phyloP scores from a whole-genome alignment of 2,329 filamentous ascomycete genomes.

The Rachicladosporium sp. region DNA sequence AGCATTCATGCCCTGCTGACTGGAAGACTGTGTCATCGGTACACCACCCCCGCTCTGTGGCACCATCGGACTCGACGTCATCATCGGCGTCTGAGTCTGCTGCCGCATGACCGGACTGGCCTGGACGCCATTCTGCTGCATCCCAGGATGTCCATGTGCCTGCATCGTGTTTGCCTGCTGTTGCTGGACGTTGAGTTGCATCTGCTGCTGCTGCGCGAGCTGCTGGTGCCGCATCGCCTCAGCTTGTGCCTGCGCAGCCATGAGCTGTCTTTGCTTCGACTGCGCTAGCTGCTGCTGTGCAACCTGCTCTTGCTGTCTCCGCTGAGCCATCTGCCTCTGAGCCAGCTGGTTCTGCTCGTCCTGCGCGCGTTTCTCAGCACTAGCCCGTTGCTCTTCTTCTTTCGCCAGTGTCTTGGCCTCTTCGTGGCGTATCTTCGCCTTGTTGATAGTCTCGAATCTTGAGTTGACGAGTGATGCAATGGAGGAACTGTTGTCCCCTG shows the following conservation, averaged over 20 bases:
- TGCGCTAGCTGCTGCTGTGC: conserved; percentile 16
- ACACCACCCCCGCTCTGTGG: conserved; percentile 26
- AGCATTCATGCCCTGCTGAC: conserved; percentile 40
- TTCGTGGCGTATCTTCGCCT: conserved; percentile 49
- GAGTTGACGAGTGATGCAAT: conserved; percentile 71
- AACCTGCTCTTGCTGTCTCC: conserved; percentile 28
- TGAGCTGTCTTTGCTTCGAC: conserved; percentile 20
- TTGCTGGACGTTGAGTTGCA: conserved; percentile 19
- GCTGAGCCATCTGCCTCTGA: conserved; percentile 33
- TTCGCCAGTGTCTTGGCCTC: conserved; percentile 47
- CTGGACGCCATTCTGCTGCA: conserved; percentile 25
- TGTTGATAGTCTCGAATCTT: conserved; percentile 79
- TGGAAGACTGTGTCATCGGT: conserved; percentile 48
- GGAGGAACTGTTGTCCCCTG: conserved; percentile 60
- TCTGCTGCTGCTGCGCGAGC: conserved; percentile 8
- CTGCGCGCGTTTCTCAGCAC: conserved; percentile 20
- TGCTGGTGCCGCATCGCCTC: conserved; percentile 5
- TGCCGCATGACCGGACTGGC: conserved; percentile 50
- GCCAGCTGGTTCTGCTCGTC: conserved; percentile 38
- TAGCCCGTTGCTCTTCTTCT: conserved; percentile 45
- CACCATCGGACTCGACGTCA: conserved; percentile 31
- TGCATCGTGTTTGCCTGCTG: conserved; percentile 22
- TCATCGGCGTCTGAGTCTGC: conserved; percentile 34
- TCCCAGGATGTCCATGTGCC: too few relatives aligned
- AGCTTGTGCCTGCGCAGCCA: conserved; percentile 1